Percentiles rank a stretch among this genome's conserved stretches.
Conservation (phyloP, 768 basidiomycete genomes). For the Rhizopogon vulgaris region DNA sequence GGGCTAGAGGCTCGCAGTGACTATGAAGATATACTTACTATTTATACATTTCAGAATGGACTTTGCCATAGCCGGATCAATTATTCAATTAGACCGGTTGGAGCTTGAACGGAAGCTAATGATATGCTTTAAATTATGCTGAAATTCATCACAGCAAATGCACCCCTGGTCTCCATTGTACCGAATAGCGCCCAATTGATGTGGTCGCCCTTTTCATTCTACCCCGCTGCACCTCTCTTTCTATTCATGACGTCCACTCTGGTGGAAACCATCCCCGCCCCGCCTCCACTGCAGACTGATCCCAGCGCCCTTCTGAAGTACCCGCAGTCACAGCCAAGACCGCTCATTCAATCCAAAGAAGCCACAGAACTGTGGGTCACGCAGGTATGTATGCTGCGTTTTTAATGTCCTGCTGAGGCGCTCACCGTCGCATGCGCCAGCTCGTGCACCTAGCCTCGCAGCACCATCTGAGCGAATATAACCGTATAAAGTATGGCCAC, state of each 20-base stretch:
- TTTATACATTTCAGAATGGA: no score
- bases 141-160: no score
- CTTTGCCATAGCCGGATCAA: no score
- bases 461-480: conserved; percentile 70
- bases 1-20: no score
- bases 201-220: no score
- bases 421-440: conserved; percentile 19
- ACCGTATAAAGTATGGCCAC: conserved; percentile 59
- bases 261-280: neutral
- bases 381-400: conserved; percentile 10
- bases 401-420: neutral
- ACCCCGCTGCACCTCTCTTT: neutral
- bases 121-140: no score
- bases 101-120: no score
- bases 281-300: neutral
- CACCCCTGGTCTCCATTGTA: no score
- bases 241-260: neutral
- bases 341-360: neutral
- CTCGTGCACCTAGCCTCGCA: conserved; percentile 62
- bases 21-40: no score
- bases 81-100: no score
- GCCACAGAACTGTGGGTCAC: conserved; percentile 10
- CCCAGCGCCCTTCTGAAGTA: neutral
- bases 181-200: no score
- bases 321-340: neutral